Evolutionary conservation across 305 asterid species (phyloP).

Genomic region (Fraxinus xanthoxyloides): DNA sequence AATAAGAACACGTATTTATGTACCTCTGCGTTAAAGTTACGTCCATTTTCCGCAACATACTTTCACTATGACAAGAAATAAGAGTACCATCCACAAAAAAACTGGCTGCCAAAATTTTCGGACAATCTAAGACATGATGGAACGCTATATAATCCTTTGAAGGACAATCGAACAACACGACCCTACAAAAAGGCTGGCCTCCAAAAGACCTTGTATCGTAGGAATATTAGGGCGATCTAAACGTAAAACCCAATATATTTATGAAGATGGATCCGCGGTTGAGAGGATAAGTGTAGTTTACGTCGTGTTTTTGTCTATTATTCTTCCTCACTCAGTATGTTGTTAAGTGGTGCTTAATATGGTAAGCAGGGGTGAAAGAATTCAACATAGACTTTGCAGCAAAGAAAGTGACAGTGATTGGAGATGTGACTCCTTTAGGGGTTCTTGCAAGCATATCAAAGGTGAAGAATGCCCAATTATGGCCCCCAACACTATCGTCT

Average conservation of each 20-base stretch:
- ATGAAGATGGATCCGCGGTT: background rate
- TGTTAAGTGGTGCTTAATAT: background rate
- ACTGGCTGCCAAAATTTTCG: background rate
- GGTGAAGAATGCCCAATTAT: constrained; percentile 81
- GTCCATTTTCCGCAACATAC: background rate
- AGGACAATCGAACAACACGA: background rate
- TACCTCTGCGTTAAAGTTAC: background rate
- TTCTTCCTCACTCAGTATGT: background rate
- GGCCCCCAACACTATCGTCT: constrained; percentile 48
- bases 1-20: background rate
- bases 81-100: background rate
- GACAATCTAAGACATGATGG: background rate
- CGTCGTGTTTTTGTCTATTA: background rate
- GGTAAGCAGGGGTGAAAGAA: constrained; percentile 65
- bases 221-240: background rate
- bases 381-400: constrained; percentile 84
- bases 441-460: constrained; percentile 82
- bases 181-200: background rate
- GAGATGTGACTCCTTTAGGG: constrained; percentile 67
- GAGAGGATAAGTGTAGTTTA: background rate
- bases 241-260: background rate
- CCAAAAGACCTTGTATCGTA: background rate
- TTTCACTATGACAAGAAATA: background rate
- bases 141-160: background rate
- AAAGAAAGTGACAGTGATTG: constrained; percentile 76